These are phyloP conservation scores for Prunus mume DNA, from an alignment of 306 rosid species.

Conservation along the genomic window DNA sequence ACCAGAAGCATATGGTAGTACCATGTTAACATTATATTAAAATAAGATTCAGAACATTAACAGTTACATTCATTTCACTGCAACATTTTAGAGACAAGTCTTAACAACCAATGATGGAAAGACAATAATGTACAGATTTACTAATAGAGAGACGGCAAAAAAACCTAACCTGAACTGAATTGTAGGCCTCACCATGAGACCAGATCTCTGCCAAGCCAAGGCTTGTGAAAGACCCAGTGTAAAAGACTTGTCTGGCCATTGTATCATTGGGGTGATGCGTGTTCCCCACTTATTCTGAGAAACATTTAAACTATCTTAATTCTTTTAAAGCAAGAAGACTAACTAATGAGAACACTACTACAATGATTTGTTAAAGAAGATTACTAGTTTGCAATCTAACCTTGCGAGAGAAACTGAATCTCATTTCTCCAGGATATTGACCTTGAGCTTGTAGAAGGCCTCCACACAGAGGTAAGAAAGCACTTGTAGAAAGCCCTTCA, in stretches of 20 bases:
- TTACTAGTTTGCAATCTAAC: constrained; percentile 39
- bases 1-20: not conserved
- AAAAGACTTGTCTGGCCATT: constrained; percentile 95
- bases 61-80: not conserved
- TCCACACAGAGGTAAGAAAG: constrained; percentile 79
- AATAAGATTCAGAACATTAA: not conserved
- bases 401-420: constrained; percentile 95
- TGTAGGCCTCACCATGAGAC: constrained; percentile 92
- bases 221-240: constrained; percentile 86
- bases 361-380: not conserved
- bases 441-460: constrained; percentile 99
- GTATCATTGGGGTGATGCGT: constrained; percentile 78
- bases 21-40: not conserved
- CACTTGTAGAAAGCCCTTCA: constrained; percentile 89
- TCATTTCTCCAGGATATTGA: constrained; percentile 99
- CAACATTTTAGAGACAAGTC: not conserved
- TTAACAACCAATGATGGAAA: not conserved
- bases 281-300: constrained; percentile 93
- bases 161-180: constrained; percentile 73
- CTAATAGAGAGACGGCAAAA: not conserved
- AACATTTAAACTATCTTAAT: constrained; percentile 22
- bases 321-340: constrained; percentile 6
- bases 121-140: not conserved
- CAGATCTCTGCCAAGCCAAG: constrained; percentile 94
- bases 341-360: not conserved